Base-by-base conservation (phyloP, 163 green algal species). In the Prototheca stagnorum region DNA sequence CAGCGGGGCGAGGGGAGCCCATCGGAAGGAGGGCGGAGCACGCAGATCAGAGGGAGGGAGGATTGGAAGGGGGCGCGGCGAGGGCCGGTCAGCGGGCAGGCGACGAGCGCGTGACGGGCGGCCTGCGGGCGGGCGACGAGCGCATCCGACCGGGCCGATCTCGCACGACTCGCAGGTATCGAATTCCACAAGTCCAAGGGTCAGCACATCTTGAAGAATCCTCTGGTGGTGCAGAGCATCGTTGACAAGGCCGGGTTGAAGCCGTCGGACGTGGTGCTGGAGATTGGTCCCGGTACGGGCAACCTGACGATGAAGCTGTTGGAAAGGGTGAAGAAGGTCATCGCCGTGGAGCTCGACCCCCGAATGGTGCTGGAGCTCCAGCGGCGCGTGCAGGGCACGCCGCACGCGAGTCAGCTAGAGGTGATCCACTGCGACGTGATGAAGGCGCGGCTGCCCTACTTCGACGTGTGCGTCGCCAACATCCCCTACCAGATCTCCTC, bases 401-500 rank as follows among this genome's bases (percentile, higher is more conserved):
- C 79, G 1, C 75, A 87, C 55, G 73, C 72, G 4, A 69, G 65
- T 35, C 75, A 83, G 27, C 64, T 97, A 16, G 72, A 91, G 67
- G 78, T 99, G 59, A 93, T 99, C 49, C 84, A 96, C 45, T 80
- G 74, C 5, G 90, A 99, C 56, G 54, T 62, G 25, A 77, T 96
- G 75, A 91, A 90, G 67, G 68, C 79, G 11, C 70, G 96, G n/a
- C 75, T 97, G 54, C 91, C 91, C 4, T 99, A 96, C 72, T 99
- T 99, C 74, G 91, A 99, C 70, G 61, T 99, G 12, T 97, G 88
- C 61, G 90, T 99, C 20, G 90, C 91, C 47, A 99, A 99, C 71
- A 95, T 95, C 47, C 90, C 91, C 5, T 99, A 99, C 74, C 91
- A 97, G 61, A 98, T 99, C 48, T 97, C 88, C 7, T 95, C 84